Percentiles rank a stretch among this genome's conserved stretches.
Evolutionary conservation across 2,329 filamentous ascomycete species (phyloP).

Genomic region (Diplodia mutila): DNA sequence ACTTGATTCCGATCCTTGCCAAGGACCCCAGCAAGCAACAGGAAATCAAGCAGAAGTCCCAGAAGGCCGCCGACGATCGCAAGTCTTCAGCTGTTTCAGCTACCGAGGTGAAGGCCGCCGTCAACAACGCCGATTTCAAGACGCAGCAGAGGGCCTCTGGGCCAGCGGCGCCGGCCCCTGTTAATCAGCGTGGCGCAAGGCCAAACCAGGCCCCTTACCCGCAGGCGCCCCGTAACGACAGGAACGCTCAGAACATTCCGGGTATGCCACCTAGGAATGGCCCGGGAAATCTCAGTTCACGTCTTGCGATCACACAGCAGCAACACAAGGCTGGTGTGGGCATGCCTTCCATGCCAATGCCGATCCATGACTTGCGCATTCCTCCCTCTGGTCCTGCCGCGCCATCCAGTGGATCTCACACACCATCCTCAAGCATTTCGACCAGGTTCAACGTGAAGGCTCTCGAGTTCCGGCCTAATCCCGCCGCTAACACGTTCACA

Average conservation of each 20-base stretch:
- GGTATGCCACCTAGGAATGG: constrained; percentile 42
- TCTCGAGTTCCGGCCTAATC: constrained; percentile 82
- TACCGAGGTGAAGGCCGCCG: constrained; percentile 39
- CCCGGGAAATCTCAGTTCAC: constrained; percentile 54
- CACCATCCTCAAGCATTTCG: constrained; percentile 57
- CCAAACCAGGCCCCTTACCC: constrained; percentile 18
- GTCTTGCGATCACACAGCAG: constrained; percentile 56
- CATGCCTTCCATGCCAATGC: constrained; percentile 57
- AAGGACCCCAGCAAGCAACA: constrained; percentile 96
- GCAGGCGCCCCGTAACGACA: constrained; percentile 22
- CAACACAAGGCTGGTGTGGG: constrained; percentile 52
- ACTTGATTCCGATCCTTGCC: constrained; percentile 91
- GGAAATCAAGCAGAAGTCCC: constrained; percentile 86
- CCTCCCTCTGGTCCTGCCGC: constrained; percentile 72
- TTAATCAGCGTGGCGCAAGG: constrained; percentile 26
- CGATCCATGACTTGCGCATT: constrained; percentile 67
- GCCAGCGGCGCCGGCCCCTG: constrained; percentile 34
- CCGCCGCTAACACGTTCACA: constrained; percentile 79
- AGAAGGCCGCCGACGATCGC: constrained; percentile 68
- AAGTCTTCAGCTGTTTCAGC: constrained; percentile 41
- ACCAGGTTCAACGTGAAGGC: constrained; percentile 65
- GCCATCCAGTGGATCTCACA: constrained; percentile 55
- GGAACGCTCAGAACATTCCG: constrained; percentile 44
- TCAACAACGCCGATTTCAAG: constrained; percentile 43
- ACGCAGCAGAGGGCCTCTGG: constrained; percentile 35